Base-by-base conservation (phyloP, 1,139 yeast species). In the Scheffersomyces illinoinensis region DNA sequence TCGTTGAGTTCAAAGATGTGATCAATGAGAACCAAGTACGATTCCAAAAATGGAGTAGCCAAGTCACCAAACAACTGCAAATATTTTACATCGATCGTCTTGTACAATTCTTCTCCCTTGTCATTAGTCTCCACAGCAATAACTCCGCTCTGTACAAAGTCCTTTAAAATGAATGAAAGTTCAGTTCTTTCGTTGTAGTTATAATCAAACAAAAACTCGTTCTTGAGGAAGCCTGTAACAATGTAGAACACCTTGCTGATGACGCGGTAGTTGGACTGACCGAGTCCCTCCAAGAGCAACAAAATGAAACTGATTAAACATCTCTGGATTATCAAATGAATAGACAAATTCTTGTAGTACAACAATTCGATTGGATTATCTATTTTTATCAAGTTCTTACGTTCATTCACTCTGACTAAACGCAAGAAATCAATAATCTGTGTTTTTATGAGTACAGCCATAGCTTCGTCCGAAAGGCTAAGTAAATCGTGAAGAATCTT, bases 191-290 rank as follows among this genome's bases (percentile, higher is more conserved):
- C 63, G 60, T 78, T 76, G 57, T 71, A 72, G 64, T 79, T 74
- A 66, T 80, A 77, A 61, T 81, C 85, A 63, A 81, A 79, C 61
- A 81, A 73, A 62, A 81, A 81, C 65, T 81, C 85, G 62, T 74
- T 76, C 64, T 79, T 80, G 59, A 80, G 68, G 58, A 79, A 74
- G 1, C 80, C 78, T 0, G 81, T 77, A 54, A 79, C 68, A 24
- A 79, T 74, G 61, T 77, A 73, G 61, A 67, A 72, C 47, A 77
- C 62, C 63, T 73, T 70, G 59, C 71, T 70, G 56, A 78, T 66
- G 46, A 66, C 64, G 47, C 64, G 59, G 54, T 69, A 68, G 50
- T 68, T 65, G 55, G 63, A 65, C 19, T 66, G 61, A 21, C 66
- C 59, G 24, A 67, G 62, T 14, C 52, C 61, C 24, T 58, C 53